Evolutionary conservation across 2,329 filamentous ascomycete genomes (phyloP), one percentile per base, ranked within the genome.

Genomic region (Diaporthe amygdali): DNA sequence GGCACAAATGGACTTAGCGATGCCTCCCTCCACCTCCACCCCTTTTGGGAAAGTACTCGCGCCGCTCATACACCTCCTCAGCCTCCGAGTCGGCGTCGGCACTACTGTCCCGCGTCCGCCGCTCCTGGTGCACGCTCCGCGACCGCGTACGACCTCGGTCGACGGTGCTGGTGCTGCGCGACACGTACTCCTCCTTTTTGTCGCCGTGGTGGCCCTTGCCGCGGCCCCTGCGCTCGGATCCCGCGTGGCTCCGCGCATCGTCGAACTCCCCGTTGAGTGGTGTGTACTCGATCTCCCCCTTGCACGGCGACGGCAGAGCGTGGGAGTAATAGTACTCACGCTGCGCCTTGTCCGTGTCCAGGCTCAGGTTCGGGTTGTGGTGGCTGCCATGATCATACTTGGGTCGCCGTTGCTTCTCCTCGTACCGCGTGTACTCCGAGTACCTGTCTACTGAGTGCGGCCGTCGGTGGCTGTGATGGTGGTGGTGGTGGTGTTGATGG

Each of bases 261-360:
- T 66, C 69, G n/a, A 73, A 71, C 25, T 47, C 55, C 17, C 63
- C 71, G 20, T 37, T 20, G 12, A 64, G 27, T 9, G 69, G 69
- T n/a, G 69, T 71, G 69, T 73, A 73, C 59, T 73, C 71, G 39
- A 73, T 66, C 51, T 73, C 69, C n/a, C 71, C 69, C 44, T 30
- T 66, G 66, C 71, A 71, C 1, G 71, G 69, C 30, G 69, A 68
- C 4, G 71, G 71, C 1, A 73, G 69, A 6, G 71, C 69, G 56
- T 73, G 71, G 10, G 71, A 64, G 51, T 73, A 71, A 37, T 71
- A 73, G 64, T 73, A 69, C 5, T 73, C 71, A 5, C 69, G 55
- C 44, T 73, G 69, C 6, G 71, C 69, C 30, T 71, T 73, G 39
- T 34, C 64, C 27, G 71, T 73, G 44, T 73, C 66, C n/a, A 73